Conservation (phyloP, 2,329 filamentous ascomycete species). For the Periconia sp. region DNA sequence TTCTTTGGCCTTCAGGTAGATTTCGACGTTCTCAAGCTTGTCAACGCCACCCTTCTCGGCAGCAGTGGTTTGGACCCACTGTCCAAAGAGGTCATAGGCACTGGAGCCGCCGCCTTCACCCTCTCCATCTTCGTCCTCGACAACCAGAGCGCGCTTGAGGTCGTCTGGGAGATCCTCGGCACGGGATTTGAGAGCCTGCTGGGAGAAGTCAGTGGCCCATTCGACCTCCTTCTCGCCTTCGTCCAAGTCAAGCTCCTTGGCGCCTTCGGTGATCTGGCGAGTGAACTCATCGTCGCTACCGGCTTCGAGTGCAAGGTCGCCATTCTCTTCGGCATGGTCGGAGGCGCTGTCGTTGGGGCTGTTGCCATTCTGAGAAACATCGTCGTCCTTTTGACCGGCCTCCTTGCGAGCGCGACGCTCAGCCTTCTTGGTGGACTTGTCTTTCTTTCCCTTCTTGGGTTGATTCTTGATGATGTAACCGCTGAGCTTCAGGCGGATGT, state of each 20-base stretch:
- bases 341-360: slow-evolving; percentile 69
- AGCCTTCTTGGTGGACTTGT: slow-evolving; percentile 93
- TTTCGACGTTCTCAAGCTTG: slow-evolving; percentile 82
- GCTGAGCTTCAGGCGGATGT: slow-evolving; percentile 91
- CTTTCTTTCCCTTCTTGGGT: slow-evolving; percentile 91
- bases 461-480: slow-evolving; percentile 97
- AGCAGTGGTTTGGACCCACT: slow-evolving; percentile 82
- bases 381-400: slow-evolving; percentile 59
- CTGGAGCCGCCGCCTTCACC: slow-evolving; percentile 78
- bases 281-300: slow-evolving; percentile 91
- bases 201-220: slow-evolving; percentile 96
- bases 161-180: slow-evolving; percentile 91
- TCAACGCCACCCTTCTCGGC: slow-evolving; percentile 70
- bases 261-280: slow-evolving; percentile 69
- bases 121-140: slow-evolving; percentile 79
- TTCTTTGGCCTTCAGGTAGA: slow-evolving; percentile 97
- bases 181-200: slow-evolving; percentile 91
- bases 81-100: slow-evolving; percentile 86
- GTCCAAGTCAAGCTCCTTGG: slow-evolving; percentile 68
- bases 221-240: slow-evolving; percentile 79
- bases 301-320: slow-evolving; percentile 67
- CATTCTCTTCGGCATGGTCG: slow-evolving; percentile 66
- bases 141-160: slow-evolving; percentile 86
- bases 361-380: slow-evolving; percentile 55
- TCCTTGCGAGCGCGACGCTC: slow-evolving; percentile 82